phyloP scores from a whole-genome alignment of 768 basidiomycete genomes.

The Lactarius indigo region DNA sequence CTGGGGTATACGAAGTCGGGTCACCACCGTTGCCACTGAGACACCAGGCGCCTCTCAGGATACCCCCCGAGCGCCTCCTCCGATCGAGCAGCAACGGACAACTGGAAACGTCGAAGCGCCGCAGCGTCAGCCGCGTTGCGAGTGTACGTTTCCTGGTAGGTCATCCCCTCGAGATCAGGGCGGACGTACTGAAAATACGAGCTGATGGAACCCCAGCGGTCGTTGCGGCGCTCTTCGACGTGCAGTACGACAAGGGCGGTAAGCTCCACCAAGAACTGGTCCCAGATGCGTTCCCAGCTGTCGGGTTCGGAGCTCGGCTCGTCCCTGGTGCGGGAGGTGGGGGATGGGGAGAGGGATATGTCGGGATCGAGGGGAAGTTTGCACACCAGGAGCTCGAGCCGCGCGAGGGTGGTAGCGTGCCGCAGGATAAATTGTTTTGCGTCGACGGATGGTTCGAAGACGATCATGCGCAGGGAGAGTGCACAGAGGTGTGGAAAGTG shows the following conservation, averaged over 20 bases:
- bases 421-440: neutral
- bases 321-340: neutral
- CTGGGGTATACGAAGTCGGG: too few species aligned
- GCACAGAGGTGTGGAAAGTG: neutral
- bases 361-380: neutral
- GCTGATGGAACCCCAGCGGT: too few species aligned
- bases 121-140: too few species aligned
- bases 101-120: too few species aligned
- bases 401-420: neutral
- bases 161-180: neutral
- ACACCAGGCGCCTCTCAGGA: too few species aligned
- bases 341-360: neutral
- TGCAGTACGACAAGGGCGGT: neutral
- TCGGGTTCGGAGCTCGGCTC: neutral
- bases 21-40: too few species aligned
- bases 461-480: neutral
- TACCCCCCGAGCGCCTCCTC: neutral
- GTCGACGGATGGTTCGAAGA: neutral
- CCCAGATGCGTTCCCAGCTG: neutral
- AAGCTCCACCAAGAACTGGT: neutral
- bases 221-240: too few species aligned
- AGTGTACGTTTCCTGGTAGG: neutral
- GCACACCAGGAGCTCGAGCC: neutral
- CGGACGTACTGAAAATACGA: neutral
- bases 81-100: neutral